Percentiles rank a stretch among this genome's conserved stretches.
Conservation (phyloP, 257 asterid genomes). For the Ophiorrhiza pumila region DNA sequence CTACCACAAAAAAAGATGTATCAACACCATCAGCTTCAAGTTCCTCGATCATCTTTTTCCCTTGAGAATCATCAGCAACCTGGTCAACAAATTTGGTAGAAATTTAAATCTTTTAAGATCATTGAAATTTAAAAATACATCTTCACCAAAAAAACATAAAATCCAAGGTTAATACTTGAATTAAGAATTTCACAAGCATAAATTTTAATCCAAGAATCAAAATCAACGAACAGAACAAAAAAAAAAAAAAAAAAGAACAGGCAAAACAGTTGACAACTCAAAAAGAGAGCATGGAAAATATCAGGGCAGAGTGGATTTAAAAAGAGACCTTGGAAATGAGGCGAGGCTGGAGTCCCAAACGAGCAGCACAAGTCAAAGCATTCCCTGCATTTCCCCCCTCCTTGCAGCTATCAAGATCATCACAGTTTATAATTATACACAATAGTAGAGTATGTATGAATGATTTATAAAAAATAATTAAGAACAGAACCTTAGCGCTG, state of each 20-base stretch:
- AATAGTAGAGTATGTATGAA: no score
- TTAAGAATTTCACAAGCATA: neutral
- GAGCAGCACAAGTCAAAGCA: constrained; percentile 88
- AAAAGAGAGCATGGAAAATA: no score
- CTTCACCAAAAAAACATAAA: neutral
- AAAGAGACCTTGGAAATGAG: constrained; percentile 73
- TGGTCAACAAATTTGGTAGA: constrained; percentile 22
- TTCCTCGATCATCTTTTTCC: constrained; percentile 79
- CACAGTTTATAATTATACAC: no score
- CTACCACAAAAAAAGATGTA: constrained; percentile 75
- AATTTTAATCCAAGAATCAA: neutral
- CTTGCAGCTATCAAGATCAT: constrained; percentile 66
- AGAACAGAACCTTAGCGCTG: constrained; percentile 52
- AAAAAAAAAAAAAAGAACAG: neutral
- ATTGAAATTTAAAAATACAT: neutral
- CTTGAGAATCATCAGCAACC: constrained; percentile 95
- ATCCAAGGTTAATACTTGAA: neutral
- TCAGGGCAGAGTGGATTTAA: neutral
- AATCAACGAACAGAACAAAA: neutral
- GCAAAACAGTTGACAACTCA: no score
- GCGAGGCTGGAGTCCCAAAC: constrained; percentile 74
- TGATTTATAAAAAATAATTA: no score
- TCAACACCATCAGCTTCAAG: constrained; percentile 83
- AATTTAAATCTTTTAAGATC: neutral
- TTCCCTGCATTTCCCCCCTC: constrained; percentile 98